Percentiles rank a stretch among this genome's conserved stretches.
phyloP scores from a whole-genome alignment of 2,329 filamentous ascomycete species.

The Fusarium papillatum region DNA sequence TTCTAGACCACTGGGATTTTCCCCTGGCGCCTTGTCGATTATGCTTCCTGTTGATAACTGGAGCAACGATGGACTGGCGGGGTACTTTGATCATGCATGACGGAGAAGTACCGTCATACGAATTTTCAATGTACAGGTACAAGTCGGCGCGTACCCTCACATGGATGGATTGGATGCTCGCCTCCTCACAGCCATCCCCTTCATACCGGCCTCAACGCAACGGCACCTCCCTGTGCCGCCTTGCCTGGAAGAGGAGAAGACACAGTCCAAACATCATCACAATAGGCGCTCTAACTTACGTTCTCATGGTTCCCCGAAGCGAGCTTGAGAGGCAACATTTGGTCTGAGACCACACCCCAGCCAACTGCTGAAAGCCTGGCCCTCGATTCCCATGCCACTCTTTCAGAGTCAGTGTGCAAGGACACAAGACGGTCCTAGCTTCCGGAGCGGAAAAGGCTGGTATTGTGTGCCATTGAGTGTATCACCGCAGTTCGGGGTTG shows the following conservation, averaged over 20 bases:
- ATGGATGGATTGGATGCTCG: constrained; percentile 17
- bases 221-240: constrained; percentile 16
- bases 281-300: constrained; percentile 12
- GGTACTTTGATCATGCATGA: constrained; percentile 52
- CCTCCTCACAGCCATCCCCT: constrained; percentile 28
- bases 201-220: constrained; percentile 1
- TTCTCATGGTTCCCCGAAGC: constrained; percentile 4
- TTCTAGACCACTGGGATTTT: constrained; percentile 40
- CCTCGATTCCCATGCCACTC: constrained; percentile 20
- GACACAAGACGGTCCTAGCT: constrained; percentile 34
- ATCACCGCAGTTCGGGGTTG: constrained; percentile 29
- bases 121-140: constrained; percentile 51
- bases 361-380: constrained; percentile 6
- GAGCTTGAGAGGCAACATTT: constrained; percentile 14
- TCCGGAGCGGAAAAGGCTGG: constrained; percentile 24
- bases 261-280: constrained; percentile 15
- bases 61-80: constrained; percentile 38
- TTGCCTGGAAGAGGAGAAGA: constrained; percentile 17
- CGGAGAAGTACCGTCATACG: constrained; percentile 52
- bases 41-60: constrained; percentile 31
- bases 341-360: constrained; percentile 20
- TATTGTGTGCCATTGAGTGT: constrained; percentile 30
- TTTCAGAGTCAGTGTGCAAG: constrained; percentile 33
- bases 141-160: constrained; percentile 43
- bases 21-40: constrained; percentile 26